A percentile compares a stretch with the other conserved stretches of the same genome.
Conservation (phyloP, 371 early-diverging fungal species). For the Parasitella parasitica region DNA sequence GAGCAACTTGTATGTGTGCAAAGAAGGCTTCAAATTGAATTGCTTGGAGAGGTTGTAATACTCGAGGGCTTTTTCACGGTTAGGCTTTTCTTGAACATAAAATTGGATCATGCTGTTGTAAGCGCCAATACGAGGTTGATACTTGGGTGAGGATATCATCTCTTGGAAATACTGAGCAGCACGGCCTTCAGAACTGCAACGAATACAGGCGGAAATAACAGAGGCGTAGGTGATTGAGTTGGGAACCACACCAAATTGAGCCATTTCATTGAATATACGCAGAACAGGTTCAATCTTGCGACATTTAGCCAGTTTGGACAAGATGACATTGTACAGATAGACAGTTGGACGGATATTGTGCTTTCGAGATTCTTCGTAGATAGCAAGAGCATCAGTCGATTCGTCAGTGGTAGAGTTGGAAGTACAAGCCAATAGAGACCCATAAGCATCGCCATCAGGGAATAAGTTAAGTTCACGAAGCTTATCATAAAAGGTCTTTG, state of each 20-base stretch:
- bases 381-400: conserved; percentile 50
- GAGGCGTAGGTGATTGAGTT: conserved; percentile 63
- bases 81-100: conserved; percentile 55
- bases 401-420: conserved; percentile 54
- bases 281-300: conserved; percentile 55
- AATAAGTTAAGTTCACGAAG: conserved; percentile 29
- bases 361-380: conserved; percentile 56
- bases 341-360: conserved; percentile 57
- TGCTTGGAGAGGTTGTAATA: conserved; percentile 48
- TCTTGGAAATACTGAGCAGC: conserved; percentile 54
- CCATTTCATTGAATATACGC: conserved; percentile 58
- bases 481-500: conserved; percentile 51
- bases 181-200: conserved; percentile 50
- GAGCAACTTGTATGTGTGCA: conserved; percentile 57
- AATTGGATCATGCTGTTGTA: conserved; percentile 67
- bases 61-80: conserved; percentile 55
- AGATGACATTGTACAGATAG: conserved; percentile 63
- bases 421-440: conserved; percentile 44
- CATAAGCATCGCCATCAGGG: conserved; percentile 55
- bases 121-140: conserved; percentile 58
- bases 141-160: conserved; percentile 55
- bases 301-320: conserved; percentile 60
- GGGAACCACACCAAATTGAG: conserved; percentile 42
- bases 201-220: conserved; percentile 60
- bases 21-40: conserved; percentile 48